Evolutionary conservation across 2,329 filamentous ascomycete species (phyloP).

Genomic region (Colletotrichum neosansevieriae): DNA sequence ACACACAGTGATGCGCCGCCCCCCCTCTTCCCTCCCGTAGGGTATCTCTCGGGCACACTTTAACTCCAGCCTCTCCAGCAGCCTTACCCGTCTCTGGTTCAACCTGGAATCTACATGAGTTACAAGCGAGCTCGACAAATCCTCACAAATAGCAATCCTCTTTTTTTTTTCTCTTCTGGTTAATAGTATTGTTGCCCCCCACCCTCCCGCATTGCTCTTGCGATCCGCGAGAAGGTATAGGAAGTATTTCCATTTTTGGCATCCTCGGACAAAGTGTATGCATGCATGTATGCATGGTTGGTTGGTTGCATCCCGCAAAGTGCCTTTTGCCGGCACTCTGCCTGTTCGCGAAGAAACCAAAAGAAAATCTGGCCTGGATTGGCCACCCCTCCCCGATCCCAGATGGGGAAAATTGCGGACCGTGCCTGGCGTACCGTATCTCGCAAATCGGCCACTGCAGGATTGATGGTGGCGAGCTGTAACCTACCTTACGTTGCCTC

Average conservation of each 20-base stretch:
- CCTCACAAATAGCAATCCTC: too few relatives aligned
- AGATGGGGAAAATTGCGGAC: neutral
- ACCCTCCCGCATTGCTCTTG: too few relatives aligned
- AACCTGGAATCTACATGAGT: slow-evolving; percentile 9
- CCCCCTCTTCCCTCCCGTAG: neutral
- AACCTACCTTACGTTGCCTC: too few relatives aligned
- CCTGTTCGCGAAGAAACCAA: neutral
- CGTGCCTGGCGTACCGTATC: neutral
- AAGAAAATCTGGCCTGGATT: too few relatives aligned
- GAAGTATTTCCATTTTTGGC: neutral
- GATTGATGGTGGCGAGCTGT: neutral
- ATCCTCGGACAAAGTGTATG: neutral
- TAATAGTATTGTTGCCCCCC: too few relatives aligned
- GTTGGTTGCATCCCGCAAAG: slow-evolving; percentile 1
- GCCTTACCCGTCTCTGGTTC: neutral
- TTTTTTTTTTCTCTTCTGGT: too few relatives aligned
- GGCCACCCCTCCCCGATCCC: too few relatives aligned
- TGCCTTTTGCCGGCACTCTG: neutral
- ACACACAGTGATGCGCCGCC: neutral
- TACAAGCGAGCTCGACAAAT: neutral
- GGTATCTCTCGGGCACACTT: neutral
- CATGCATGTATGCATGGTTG: neutral
- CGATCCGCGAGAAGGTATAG: too few relatives aligned
- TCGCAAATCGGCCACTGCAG: neutral
- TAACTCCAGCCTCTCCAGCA: neutral